Base-by-base conservation (phyloP, 2,329 filamentous ascomycete genomes). In the Amphichorda felina region DNA sequence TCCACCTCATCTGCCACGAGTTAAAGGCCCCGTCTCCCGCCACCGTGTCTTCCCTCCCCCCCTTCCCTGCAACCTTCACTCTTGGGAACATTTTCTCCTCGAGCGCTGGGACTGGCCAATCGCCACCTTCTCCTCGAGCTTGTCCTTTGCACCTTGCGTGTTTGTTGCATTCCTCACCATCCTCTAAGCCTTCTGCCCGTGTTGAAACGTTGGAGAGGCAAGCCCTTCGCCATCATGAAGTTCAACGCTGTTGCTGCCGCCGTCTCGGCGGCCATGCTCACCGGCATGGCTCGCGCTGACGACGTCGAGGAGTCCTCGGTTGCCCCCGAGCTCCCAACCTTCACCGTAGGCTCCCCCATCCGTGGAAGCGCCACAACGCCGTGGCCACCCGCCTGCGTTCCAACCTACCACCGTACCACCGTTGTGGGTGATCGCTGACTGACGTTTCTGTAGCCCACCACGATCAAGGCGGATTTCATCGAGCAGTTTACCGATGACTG, bases 401-500 rank as follows among this genome's bases (percentile, higher is more conserved):
- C 7, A 16, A 19, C 29, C 15, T n/a, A n/a, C n/a, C n/a, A n/a
- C n/a, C n/a, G n/a, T n/a, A n/a, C n/a, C n/a, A n/a, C n/a, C n/a
- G n/a, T n/a, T n/a, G n/a, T n/a, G n/a, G 11, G 6, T 24, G 29
- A 31, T 16, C 8, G 29, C 29, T 49, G 38, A 42, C 41, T 43
- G 43, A 51, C 50, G 38, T 53, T 35, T 38, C 28, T 35, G 22
- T 17, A 98, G 89, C 88, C 91, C 40, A 85, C 87, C 46, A 73
- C 68, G 43, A 60, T 96, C 53, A 91, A 95, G 68, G 91, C 81
- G 48, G 85, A 87, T 41, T 98, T 98, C 75, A 68, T 96, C 45
- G 91, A 98, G 70, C 91, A 98, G 64, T 98, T 98, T 70, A 94
- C 85, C 64, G 83, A 93, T 49, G 88, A 85, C 64, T 96, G 89